Base-by-base conservation (phyloP, 768 basidiomycete genomes). In the Lactifluus subvellereus region DNA sequence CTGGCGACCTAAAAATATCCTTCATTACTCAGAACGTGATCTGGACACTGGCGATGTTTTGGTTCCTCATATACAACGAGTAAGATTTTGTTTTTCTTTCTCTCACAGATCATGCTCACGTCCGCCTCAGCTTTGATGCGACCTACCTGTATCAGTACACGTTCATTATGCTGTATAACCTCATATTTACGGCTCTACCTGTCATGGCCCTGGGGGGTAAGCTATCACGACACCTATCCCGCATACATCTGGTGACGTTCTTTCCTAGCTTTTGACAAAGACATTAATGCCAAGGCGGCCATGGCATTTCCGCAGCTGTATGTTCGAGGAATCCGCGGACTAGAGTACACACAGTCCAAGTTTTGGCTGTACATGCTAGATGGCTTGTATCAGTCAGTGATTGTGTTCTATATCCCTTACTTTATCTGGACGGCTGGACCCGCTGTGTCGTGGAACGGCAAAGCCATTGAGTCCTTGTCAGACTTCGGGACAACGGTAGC, bases 351-450 rank as follows among this genome's bases (percentile, higher is more conserved):
- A 18, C 84, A 92, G 10, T 66, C 77, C 56, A 94, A 91, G 76
- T 98, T 98, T 76, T 98, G 94, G 93, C 71, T 87, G 59, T 97
- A 94, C 75, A 97, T 98, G 91, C 72, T 84, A 7, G 96, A 98
- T 72, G 95, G 95, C 32, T 75, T 98, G 38, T 98, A 97, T 74
- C 96, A 98, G 71, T 96, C 94, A 0, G 84, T 77, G 0, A 83
- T 92, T 61, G 83, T 94, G 37, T 94, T 87, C 76, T 95, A 89
- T 77, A 79, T 98, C 69, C 92, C 95, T 0, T 97, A 84, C 72
- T 72, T 85, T 50, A 82, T 81, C 22, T 90, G 89, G 86, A 81
- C 80, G 0, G 71, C 87, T 16, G 88, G 86, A 5, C 73, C 80
- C 16, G 78, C 85, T 3, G 74, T 80, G 1, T 88, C 90, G 10